Evolutionary conservation across 2,329 filamentous ascomycete genomes (phyloP).

Genomic region (Hypoxylon sp.): DNA sequence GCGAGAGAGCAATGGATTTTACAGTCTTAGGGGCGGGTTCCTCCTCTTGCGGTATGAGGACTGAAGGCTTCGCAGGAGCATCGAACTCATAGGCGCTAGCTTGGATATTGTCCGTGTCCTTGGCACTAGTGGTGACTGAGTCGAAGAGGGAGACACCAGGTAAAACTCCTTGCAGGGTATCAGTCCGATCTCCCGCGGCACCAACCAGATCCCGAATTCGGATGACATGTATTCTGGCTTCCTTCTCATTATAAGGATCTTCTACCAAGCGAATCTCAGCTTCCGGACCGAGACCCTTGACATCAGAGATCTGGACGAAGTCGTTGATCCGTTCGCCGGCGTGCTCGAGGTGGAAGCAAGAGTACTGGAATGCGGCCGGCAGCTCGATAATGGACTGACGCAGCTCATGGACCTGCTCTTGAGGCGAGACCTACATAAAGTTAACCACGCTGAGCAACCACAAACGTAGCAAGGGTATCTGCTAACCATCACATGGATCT

Average conservation of each 20-base stretch:
- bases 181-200: slow-evolving; percentile 88
- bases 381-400: slow-evolving; percentile 96
- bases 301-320: slow-evolving; percentile 91
- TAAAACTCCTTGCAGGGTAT: slow-evolving; percentile 86
- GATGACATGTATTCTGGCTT: slow-evolving; percentile 94
- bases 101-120: slow-evolving; percentile 57
- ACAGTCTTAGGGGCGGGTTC: slow-evolving; percentile 87
- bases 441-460: slow-evolving; percentile 42
- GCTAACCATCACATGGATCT: slow-evolving; percentile 88
- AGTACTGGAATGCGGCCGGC: slow-evolving; percentile 94
- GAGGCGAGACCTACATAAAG: slow-evolving; percentile 78
- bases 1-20: slow-evolving; percentile 87
- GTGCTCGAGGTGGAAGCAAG: slow-evolving; percentile 97
- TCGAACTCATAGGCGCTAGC: slow-evolving; percentile 79
- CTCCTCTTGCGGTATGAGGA: slow-evolving; percentile 77
- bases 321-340: slow-evolving; percentile 93
- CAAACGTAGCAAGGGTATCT: slow-evolving; percentile 23
- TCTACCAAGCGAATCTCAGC: slow-evolving; percentile 87
- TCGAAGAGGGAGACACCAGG: slow-evolving; percentile 92
- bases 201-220: slow-evolving; percentile 93
- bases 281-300: slow-evolving; percentile 81
- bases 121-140: slow-evolving; percentile 70
- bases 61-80: slow-evolving; percentile 75
- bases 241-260: slow-evolving; percentile 98
- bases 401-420: slow-evolving; percentile 98